A percentile compares a stretch with the other conserved stretches of the same genome.
phyloP scores from a whole-genome alignment of 1,284 basidiomycete species.

The Apiotrichum akiyoshidainum region DNA sequence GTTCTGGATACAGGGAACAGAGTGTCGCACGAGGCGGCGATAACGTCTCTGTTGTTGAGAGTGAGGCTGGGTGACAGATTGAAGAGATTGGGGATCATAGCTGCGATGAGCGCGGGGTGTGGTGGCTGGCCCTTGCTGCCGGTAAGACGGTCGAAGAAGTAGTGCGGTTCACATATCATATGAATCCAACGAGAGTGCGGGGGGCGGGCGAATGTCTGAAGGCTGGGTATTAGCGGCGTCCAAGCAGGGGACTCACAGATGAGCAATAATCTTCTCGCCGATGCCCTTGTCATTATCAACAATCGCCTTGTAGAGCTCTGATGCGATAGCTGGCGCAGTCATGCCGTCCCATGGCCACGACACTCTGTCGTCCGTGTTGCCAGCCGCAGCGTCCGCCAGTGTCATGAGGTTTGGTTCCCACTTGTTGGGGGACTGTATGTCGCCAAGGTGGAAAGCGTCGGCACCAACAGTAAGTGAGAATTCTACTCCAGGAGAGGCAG shows the following conservation, averaged over 20 bases:
- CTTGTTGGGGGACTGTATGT: constrained; percentile 9
- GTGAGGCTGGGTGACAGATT: constrained; percentile 19
- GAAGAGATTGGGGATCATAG: constrained; percentile 29
- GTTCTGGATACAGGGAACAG: constrained; percentile 20
- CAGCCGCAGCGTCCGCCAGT: constrained; percentile 47
- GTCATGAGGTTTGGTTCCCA: constrained; percentile 47
- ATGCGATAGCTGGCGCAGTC: constrained; percentile 26
- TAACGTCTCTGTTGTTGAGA: constrained; percentile 4
- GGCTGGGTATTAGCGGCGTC: constrained; percentile 16
- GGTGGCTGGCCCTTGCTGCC: constrained; percentile 23
- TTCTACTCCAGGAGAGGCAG: constrained; percentile 1
- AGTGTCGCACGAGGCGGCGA: constrained; percentile 9
- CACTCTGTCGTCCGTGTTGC: constrained; percentile 17
- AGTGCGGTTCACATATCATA: constrained; percentile 23
- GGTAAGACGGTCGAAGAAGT: constrained; percentile 27
- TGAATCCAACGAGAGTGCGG: constrained; percentile 18
- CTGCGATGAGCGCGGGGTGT: constrained; percentile 37
- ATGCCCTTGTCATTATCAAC: constrained; percentile 33
- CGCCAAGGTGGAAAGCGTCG: constrained; percentile 8
- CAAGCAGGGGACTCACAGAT: constrained; percentile 32
- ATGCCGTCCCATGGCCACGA: constrained; percentile 34
- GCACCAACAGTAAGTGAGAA: constrained; percentile 3
- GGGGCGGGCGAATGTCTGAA: constrained; percentile 27
- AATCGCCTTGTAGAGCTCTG: constrained; percentile 32
- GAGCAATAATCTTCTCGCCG: constrained; percentile 41